Evolutionary conservation across 352 stramenopile genomes (phyloP).

Genomic region (Pythium rhizo-oryzae): DNA sequence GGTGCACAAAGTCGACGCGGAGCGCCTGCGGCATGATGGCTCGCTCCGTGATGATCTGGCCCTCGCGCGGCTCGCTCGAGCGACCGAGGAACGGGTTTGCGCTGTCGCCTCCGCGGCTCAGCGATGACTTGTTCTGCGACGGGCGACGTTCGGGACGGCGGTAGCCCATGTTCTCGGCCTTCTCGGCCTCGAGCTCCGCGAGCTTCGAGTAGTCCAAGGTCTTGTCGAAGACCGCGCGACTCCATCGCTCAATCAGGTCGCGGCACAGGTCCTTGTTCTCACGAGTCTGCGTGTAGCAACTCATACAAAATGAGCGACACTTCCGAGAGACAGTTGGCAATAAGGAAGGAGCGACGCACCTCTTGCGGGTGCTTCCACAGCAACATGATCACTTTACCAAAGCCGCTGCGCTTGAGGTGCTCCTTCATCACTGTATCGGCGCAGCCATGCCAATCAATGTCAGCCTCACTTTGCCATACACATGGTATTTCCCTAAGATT

Average conservation of each 20-base stretch:
- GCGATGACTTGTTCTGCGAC: slow-evolving; percentile 16
- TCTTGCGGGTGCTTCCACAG: slow-evolving; percentile 89
- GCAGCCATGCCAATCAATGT: background rate
- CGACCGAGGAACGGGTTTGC: slow-evolving; percentile 58
- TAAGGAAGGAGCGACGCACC: slow-evolving; percentile 31
- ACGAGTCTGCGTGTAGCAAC: slow-evolving; percentile 46
- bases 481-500: background rate
- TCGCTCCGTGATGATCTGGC: slow-evolving; percentile 53
- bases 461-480: too few species aligned
- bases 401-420: slow-evolving; percentile 87
- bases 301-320: too few species aligned
- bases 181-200: slow-evolving; percentile 83
- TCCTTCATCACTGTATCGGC: slow-evolving; percentile 78
- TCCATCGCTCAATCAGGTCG: slow-evolving; percentile 86
- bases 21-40: slow-evolving; percentile 73
- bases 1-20: slow-evolving; percentile 82
- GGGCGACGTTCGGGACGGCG: slow-evolving; percentile 48
- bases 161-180: slow-evolving; percentile 78
- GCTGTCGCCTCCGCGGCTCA: slow-evolving; percentile 28
- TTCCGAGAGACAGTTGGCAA: background rate
- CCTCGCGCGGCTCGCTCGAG: slow-evolving; percentile 33
- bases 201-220: slow-evolving; percentile 88
- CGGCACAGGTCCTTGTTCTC: slow-evolving; percentile 89
- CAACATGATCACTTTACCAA: slow-evolving; percentile 88
- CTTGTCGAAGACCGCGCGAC: slow-evolving; percentile 88